Base-by-base conservation (phyloP, 2,329 filamentous ascomycete genomes). In the Juglanconis oblonga region DNA sequence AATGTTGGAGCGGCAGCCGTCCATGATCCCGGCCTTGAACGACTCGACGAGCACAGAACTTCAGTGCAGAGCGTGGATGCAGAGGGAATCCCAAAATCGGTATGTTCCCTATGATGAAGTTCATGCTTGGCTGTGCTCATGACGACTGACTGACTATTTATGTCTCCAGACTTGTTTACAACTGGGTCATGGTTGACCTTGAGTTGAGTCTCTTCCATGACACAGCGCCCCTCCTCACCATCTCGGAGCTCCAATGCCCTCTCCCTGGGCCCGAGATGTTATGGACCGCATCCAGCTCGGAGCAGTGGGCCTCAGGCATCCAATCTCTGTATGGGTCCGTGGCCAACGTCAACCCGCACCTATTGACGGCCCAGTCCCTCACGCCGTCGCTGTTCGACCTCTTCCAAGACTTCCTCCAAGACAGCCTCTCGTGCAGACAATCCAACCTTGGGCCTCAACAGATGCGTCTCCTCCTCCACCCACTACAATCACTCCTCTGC, bases 161-260 rank as follows among this genome's bases (percentile, higher is more conserved):
- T 33, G 8, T 1, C 1, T 44, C 17, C 45, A 88, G 87, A 65
- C 76, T 91, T 36, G 83, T 89, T n/a, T 90, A 91, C 73, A 89
- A 87, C 57, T 91, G 87, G 85, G 84, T 88, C 24, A 88, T 89
- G 83, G 81, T 89, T 31, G 88, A 91, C 68, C 87, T 90, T 67
- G 88, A 91, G 71, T 75, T 89, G 58, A 84, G 85, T 52, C 75
- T 89, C 8, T 89, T 89, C 73, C 81, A 88, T 64, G 86, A 89
- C 67, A 83, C 80, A 1, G 77, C 79, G 1, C 84, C 86, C 0
- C 74, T 89, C 36, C 82, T 91, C 58, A 83, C 86, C 13, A 81
- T 89, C 57, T 87, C 82, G 35, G 86, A 90, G 60, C 81, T 90
- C 52, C 80, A 81, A 29, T 83, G 85, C 47, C 85, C 87, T 3